These are phyloP conservation scores for Linum usitatissimum DNA, from an alignment of 345 rosid species.

Conservation along the genomic window DNA sequence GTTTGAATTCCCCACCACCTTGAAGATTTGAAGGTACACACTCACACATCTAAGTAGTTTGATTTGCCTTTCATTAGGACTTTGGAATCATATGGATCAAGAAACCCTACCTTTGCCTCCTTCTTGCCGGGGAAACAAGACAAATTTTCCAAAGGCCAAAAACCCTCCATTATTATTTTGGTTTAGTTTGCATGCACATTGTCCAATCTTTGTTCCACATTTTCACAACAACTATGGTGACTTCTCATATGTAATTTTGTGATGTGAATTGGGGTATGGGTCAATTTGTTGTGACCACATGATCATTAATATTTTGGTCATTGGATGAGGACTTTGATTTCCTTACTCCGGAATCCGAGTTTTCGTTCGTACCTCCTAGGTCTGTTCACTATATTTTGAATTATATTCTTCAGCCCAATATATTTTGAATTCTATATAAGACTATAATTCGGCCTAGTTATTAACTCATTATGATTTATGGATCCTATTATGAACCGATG, in stretches of 20 bases:
- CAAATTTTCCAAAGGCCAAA: not conserved
- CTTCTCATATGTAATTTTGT: not conserved
- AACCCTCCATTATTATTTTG: not conserved
- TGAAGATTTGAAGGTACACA: not conserved
- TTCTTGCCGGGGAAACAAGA: not conserved
- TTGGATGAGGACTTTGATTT: not conserved
- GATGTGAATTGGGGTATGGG: not conserved
- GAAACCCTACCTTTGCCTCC: not conserved
- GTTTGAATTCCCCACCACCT: constrained; percentile 9
- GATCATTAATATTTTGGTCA: not conserved
- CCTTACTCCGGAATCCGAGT: not conserved
- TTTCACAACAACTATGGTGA: not conserved
- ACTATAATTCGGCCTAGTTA: no score
- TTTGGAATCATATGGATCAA: no score
- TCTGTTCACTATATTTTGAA: no score
- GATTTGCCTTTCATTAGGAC: no score
- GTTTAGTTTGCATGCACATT: not conserved
- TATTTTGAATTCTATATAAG: no score
- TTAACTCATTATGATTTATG: no score
- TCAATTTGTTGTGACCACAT: not conserved
- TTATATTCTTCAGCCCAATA: no score
- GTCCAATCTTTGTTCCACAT: not conserved
- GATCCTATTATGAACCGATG: no score
- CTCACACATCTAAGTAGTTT: no score
- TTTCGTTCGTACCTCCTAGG: not conserved